Base-by-base conservation (phyloP, 345 rosid genomes). In the Eutrema yunnanense region DNA sequence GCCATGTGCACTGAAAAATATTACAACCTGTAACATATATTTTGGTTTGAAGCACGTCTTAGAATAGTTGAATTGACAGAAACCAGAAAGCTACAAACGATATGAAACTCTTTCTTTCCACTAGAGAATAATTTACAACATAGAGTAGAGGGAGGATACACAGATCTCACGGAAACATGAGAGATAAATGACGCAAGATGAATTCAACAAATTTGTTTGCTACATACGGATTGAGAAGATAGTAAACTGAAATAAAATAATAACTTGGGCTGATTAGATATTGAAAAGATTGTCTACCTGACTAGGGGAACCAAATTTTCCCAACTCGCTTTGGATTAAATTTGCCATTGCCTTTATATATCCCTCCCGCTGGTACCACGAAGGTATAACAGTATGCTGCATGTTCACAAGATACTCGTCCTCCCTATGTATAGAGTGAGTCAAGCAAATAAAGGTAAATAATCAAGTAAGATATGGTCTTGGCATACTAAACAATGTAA, bases 351-450 rank as follows among this genome's bases (percentile, higher is more conserved):
- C 86, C 71, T 84, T 91, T 69, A 91, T 86, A 79, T 95, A 95
- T 67, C 99, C 99, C 72, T 95, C 96, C 36, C 99, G 96, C 78
- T 95, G 99, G 76, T 95, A 95, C 99, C 99, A 95, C 4, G 99
- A 95, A 58, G 99, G 99, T 69, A 95, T 95, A 73, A 95, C 97
- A 3, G 97, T 94, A 72, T 94, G 99, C 75, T 89, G 97, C 99
- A 94, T 94, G 85, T 88, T 94, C 43, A 89, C 97, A 61, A 94
- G 92, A 81, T 94, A 94, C 75, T 91, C 99, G 80, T 94, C 99
- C 77, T 91, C 95, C 86, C 99, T 94, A 14, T 38, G 16, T 10
- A 22, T 81, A 66, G 8, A 53, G 69, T 8, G 73, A 75, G 81
- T 58, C 27, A 61, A 74, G 60, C 44, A 73, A 14, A 65, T 19